Evolutionary conservation across 176 grass and related monocot species (phyloP).

Genomic region (Oryza brachyantha): DNA sequence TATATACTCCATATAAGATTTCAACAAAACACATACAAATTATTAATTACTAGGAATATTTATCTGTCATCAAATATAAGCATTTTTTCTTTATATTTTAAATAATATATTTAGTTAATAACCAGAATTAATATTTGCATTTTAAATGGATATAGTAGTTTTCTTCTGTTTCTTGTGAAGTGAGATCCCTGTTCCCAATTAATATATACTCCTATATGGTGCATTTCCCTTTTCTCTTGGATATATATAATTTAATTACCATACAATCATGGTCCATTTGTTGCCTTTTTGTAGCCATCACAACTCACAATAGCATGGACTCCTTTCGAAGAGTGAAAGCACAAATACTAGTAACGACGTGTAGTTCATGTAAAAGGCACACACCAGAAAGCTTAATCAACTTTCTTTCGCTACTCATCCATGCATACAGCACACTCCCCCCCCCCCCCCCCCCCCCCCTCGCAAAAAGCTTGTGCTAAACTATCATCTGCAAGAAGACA

Average conservation of each 20-base stretch:
- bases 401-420: not conserved
- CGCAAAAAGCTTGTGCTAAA: conserved; percentile 17
- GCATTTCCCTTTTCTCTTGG: too few species aligned
- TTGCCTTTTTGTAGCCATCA: not conserved
- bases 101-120: too few species aligned
- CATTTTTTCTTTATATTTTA: too few species aligned
- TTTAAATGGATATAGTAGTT: too few species aligned
- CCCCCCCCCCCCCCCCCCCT: too few species aligned
- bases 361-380: too few species aligned
- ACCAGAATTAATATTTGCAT: too few species aligned
- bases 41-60: too few species aligned
- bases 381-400: not conserved
- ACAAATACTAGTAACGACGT: not conserved
- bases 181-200: too few species aligned
- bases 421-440: too few species aligned
- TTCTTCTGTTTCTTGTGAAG: not conserved
- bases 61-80: too few species aligned
- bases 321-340: not conserved
- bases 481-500: conserved; percentile 3
- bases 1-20: not conserved
- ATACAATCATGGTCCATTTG: not conserved
- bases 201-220: not conserved
- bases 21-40: not conserved
- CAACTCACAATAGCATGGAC: not conserved
- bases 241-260: not conserved